phyloP scores from a whole-genome alignment of 306 rosid genomes.

The Pachyrhizus erosus region DNA sequence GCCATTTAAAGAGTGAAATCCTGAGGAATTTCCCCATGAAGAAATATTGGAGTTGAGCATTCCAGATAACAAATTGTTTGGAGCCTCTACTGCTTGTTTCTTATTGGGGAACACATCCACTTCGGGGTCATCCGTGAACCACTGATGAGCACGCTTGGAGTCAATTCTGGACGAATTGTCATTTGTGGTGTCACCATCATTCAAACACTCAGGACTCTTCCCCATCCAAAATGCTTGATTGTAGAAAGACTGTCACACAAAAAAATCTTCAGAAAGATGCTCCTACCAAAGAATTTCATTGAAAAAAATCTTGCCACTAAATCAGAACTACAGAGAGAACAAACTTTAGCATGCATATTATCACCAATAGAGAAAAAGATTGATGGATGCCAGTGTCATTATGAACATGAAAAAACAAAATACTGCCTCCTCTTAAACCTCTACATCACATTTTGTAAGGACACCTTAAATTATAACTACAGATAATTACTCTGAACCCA shows the following conservation, averaged over 20 bases:
- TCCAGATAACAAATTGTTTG: slow-evolving; percentile 56
- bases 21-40: slow-evolving; percentile 64
- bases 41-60: slow-evolving; percentile 56
- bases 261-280: slow-evolving; percentile 22
- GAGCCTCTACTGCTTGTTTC: slow-evolving; percentile 71
- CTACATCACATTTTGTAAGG: slow-evolving; percentile 16
- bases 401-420: slow-evolving; percentile 20
- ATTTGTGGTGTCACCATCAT: slow-evolving; percentile 59
- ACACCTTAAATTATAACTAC: slow-evolving; percentile 1
- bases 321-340: slow-evolving; percentile 13
- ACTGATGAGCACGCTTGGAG: slow-evolving; percentile 75
- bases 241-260: slow-evolving; percentile 56
- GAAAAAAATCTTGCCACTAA: slow-evolving; percentile 24
- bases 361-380: background rate
- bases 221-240: slow-evolving; percentile 73
- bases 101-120: slow-evolving; percentile 67
- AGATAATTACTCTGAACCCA: background rate
- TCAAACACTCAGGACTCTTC: slow-evolving; percentile 57
- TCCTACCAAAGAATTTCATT: slow-evolving; percentile 28
- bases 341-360: slow-evolving; percentile 32
- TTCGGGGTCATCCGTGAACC: slow-evolving; percentile 72
- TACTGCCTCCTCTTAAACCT: background rate
- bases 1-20: slow-evolving; percentile 62
- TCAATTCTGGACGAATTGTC: slow-evolving; percentile 65
- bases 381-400: background rate